Conservation (phyloP, 345 rosid species). For the Acer campestre region DNA sequence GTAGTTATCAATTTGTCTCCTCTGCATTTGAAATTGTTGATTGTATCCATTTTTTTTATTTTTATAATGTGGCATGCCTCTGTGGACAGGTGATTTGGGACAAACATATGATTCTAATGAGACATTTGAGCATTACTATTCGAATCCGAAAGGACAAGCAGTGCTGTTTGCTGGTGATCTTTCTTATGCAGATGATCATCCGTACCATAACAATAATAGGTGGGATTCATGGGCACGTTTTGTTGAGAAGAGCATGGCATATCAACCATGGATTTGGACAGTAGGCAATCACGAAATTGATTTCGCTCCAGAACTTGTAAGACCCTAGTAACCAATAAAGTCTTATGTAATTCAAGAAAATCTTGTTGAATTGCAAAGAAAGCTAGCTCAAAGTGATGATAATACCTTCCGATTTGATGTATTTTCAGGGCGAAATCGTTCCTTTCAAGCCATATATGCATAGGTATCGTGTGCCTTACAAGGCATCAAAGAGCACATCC, state of each 20-base stretch:
- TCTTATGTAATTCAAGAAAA: not conserved
- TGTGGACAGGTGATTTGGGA: conserved; percentile 39
- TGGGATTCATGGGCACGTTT: conserved; percentile 47
- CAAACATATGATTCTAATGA: conserved; percentile 37
- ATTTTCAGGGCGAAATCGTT: conserved; percentile 27
- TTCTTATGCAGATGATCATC: conserved; percentile 40
- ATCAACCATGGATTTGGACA: conserved; percentile 47
- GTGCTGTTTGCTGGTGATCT: conserved; percentile 41
- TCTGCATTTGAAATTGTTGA: not conserved
- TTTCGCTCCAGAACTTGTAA: conserved; percentile 36
- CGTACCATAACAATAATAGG: conserved; percentile 29
- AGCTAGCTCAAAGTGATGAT: no score
- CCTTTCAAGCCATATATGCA: conserved; percentile 36
- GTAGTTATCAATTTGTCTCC: not conserved
- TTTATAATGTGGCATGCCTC: not conserved
- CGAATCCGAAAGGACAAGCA: conserved; percentile 29
- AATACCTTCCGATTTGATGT: not conserved
- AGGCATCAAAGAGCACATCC: conserved; percentile 37
- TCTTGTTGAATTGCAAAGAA: not conserved
- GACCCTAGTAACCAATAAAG: not conserved
- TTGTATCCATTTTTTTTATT: not conserved
- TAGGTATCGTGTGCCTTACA: conserved; percentile 33
- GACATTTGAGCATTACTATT: conserved; percentile 33
- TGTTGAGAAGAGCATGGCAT: conserved; percentile 40
- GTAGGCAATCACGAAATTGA: conserved; percentile 45